Base-by-base conservation (phyloP, 225 moss, liverwort and hornwort genomes). In the Takakia lepidozioides region DNA sequence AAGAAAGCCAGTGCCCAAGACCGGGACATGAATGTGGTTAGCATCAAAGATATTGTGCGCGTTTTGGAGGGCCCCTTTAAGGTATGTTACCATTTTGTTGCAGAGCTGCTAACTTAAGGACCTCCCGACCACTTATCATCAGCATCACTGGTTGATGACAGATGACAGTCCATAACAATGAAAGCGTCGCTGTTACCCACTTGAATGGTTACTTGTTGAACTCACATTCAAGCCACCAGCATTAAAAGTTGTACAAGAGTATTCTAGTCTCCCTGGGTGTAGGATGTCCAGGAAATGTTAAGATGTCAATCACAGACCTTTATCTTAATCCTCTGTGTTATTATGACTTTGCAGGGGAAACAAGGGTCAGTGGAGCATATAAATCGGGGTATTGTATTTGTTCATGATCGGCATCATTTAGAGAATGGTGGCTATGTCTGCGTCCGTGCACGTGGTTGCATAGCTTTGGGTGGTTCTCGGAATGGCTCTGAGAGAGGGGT, bases 341-440 rank as follows among this genome's bases (percentile, higher is more conserved):
- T n/a, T n/a, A n/a, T 29, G 19, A 11, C 8, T 59, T 19, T 42
- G 34, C 79, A 92, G 98, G 98, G 98, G 28, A 98, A 84, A 60
- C 87, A 98, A 70, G 95, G 95, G n/a, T 85, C 90, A 45, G 87
- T 91, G 19, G 95, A 98, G 68, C 95, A 98, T 63, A 81, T 98
- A 35, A 70, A 89, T 43, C 73, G 85, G 21, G 84, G 91, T 32
- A 72, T 99, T 37, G 59, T 99, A 61, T 99, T 91, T 46, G 72
- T 99, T 19, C 85, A 87, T 62, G 98, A 99, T 78, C 81, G 98
- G 39, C 98, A 99, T 72, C 91, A 99, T 68, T 65, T 89, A 61
- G 98, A 99, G 48, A 91, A 91, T 63, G 98, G 98, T 43, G 98
- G 98, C 37, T 99, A 70, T 37, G 45, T 99, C 25, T 91, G 95